A percentile compares a stretch with the other conserved stretches of the same genome.
Conservation (phyloP, 495 filamentous ascomycete genomes). For the Parathielavia appendiculata region DNA sequence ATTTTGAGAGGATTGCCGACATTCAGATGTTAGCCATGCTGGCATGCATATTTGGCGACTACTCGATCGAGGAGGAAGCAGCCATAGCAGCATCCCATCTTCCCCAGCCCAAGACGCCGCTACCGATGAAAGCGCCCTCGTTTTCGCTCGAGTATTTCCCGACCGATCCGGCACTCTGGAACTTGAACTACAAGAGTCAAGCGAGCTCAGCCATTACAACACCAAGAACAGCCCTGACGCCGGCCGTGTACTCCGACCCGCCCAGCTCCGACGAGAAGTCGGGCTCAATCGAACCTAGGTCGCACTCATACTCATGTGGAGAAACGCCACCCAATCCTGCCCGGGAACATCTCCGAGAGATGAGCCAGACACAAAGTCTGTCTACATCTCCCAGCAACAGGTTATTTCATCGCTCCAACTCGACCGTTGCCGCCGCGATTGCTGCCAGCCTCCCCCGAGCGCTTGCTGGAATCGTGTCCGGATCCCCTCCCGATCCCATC, state of each 20-base stretch:
- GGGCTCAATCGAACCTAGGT: slow-evolving; percentile 46
- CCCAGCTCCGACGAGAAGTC: slow-evolving; percentile 52
- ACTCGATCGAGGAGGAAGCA: slow-evolving; percentile 45
- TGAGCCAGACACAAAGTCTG: slow-evolving; percentile 50
- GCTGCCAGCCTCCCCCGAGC: slow-evolving; percentile 68
- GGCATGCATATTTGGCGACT: slow-evolving; percentile 77
- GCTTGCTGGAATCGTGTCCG: slow-evolving; percentile 62
- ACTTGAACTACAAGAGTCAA: slow-evolving; percentile 42
- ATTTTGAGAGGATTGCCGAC: slow-evolving; percentile 76
- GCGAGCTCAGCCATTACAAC: slow-evolving; percentile 50
- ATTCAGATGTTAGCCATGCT: slow-evolving; percentile 95
- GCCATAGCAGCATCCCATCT: slow-evolving; percentile 44
- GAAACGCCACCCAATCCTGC: slow-evolving; percentile 59
- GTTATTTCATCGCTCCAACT: slow-evolving; percentile 47
- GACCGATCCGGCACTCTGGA: slow-evolving; percentile 54
- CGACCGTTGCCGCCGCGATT: slow-evolving; percentile 58
- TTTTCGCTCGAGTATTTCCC: slow-evolving; percentile 67
- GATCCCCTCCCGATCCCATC: slow-evolving; percentile 60
- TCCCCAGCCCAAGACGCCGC: slow-evolving; percentile 49
- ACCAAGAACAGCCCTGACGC: slow-evolving; percentile 54
- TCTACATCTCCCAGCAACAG: slow-evolving; percentile 69
- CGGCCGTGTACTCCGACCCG: slow-evolving; percentile 55
- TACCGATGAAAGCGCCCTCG: slow-evolving; percentile 60
- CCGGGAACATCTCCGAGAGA: slow-evolving; percentile 33
- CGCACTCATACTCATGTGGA: slow-evolving; percentile 53